Evolutionary conservation across 2,329 filamentous ascomycete species (phyloP), one percentile per base, ranked within the genome.

Genomic region (Harringtonia lauricola): DNA sequence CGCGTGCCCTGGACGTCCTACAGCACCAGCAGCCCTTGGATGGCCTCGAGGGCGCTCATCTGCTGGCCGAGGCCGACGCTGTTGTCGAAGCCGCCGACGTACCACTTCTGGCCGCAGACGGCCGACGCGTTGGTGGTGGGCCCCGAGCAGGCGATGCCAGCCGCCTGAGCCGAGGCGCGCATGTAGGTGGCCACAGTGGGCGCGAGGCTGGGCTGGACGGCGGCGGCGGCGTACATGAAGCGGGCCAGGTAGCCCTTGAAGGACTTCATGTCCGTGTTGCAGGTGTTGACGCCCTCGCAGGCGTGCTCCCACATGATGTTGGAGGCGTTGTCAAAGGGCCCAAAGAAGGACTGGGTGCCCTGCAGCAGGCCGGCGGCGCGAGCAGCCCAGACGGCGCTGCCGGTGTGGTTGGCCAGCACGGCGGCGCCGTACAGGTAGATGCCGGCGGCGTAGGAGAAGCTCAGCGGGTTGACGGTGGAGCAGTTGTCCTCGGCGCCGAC

Each of bases 171-270:
- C 2, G 74, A 74, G 2, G 69, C 57, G 6, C 62, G 56, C 35
- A 83, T 66, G 37, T 72, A 59, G 3, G 58, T 56, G 40, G 66
- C 61, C 38, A 83, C 66, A 5, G 64, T 60, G 4, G 59, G 43
- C 3, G 62, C 60, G 18, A 79, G 70, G 18, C 68, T 69, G 10
- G 79, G 75, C 46, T 77, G 66, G 61, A 81, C 66, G 41, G 70
- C 57, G 29, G 74, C 66, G 4, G 76, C 69, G 37, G 71, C 67
- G 62, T 71, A 80, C 64, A 82, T 72, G 63, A 79, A 81, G 43
- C 79, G 75, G 22, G 77, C 66, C 26, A 83, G 66, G 56, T 79
- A 81, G 36, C 70, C 79, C 62, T 86, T 86, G 70, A 81, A 83
- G 9, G 74, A 76, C 52, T 70, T 72, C 68, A 80, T 78, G 59